These are phyloP conservation scores for Cladosporium austrohemisphaericum DNA, from an alignment of 2,329 filamentous ascomycete genomes.

Conservation along the genomic window DNA sequence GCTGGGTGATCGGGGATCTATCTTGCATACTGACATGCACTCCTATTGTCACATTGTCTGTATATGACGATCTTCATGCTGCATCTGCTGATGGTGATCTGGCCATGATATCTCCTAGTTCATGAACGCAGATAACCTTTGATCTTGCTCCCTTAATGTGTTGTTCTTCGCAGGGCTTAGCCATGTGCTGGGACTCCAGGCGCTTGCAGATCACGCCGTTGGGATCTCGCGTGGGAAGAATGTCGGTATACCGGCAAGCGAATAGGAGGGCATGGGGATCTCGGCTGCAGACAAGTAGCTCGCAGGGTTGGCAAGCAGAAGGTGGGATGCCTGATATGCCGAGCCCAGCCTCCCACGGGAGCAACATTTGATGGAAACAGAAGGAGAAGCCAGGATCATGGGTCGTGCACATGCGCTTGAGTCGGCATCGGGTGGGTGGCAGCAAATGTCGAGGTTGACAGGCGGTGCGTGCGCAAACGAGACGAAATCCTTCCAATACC, in stretches of 20 bases:
- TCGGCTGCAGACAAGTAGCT: neutral
- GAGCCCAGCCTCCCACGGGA: neutral
- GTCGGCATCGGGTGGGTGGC: constrained; percentile 2
- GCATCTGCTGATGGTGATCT: too few relatives aligned
- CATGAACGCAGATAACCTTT: too few relatives aligned
- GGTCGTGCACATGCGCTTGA: neutral
- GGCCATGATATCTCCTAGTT: too few relatives aligned
- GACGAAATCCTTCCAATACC: neutral
- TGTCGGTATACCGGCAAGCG: neutral
- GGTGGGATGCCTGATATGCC: neutral
- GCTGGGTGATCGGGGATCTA: neutral
- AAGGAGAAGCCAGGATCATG: neutral
- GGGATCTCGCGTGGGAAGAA: constrained; percentile 6
- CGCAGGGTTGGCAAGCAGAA: neutral
- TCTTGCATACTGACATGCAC: too few relatives aligned
- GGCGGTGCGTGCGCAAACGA: constrained; percentile 1
- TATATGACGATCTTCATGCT: too few relatives aligned
- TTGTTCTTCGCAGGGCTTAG: constrained; percentile 1
- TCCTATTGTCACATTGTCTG: too few relatives aligned
- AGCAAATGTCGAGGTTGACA: too few relatives aligned
- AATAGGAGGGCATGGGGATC: constrained; percentile 7
- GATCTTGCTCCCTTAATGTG: too few relatives aligned
- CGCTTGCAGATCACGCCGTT: constrained; percentile 2
- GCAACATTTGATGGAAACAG: neutral
- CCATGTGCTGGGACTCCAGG: neutral